These are phyloP conservation scores for Ustulina deusta DNA, from an alignment of 2,329 filamentous ascomycete genomes.

Conservation along the genomic window DNA sequence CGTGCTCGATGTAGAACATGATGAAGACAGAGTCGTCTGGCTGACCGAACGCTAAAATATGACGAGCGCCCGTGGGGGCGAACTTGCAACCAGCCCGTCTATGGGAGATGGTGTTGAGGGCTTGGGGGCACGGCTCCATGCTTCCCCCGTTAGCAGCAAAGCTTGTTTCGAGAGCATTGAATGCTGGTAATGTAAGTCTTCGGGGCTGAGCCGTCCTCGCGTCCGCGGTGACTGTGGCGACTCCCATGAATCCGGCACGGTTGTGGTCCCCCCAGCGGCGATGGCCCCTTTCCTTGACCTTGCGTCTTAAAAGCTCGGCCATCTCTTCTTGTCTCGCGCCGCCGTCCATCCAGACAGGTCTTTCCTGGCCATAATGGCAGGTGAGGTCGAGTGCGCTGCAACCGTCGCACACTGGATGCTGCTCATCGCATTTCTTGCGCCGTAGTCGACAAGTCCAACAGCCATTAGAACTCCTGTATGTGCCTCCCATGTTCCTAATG, in stretches of 20 bases:
- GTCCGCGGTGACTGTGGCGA: not conserved
- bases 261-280: slow-evolving; percentile 17
- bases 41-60: slow-evolving; percentile 23
- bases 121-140: not conserved
- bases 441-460: slow-evolving; percentile 58
- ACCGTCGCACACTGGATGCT: slow-evolving; percentile 52
- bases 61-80: not conserved
- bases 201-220: not conserved
- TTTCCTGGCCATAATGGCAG: slow-evolving; percentile 53
- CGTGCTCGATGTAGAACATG: slow-evolving; percentile 45
- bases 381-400: slow-evolving; percentile 54
- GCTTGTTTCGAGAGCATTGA: not conserved
- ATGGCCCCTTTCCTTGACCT: slow-evolving; percentile 42
- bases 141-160: not conserved
- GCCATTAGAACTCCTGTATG: slow-evolving; percentile 32
- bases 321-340: slow-evolving; percentile 52
- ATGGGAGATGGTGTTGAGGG: not conserved
- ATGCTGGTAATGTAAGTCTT: not conserved
- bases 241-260: slow-evolving; percentile 9
- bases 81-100: slow-evolving; percentile 21
- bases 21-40: slow-evolving; percentile 40
- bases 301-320: slow-evolving; percentile 44
- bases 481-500: not conserved
- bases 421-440: slow-evolving; percentile 58
- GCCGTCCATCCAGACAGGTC: slow-evolving; percentile 55